These are phyloP conservation scores for Saksenaea vasiformis DNA, from an alignment of 371 early-diverging fungal species.

Conservation along the genomic window DNA sequence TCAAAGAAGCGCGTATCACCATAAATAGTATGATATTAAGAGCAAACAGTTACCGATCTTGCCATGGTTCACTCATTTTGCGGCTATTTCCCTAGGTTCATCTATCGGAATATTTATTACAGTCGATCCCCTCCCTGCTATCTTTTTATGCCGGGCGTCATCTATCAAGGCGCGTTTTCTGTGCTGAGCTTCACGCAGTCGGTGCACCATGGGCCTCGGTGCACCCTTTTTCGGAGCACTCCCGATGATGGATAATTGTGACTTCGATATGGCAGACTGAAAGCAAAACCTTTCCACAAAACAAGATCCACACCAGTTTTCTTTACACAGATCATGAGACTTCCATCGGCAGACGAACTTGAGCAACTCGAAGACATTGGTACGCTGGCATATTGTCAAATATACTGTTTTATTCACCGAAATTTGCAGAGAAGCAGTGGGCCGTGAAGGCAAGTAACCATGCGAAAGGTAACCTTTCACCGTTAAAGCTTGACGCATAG, in stretches of 20 bases:
- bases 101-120: too few species aligned
- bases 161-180: too few species aligned
- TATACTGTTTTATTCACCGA: not conserved
- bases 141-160: too few species aligned
- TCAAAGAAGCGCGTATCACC: too few species aligned
- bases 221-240: too few species aligned
- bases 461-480: not conserved
- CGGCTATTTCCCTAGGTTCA: too few species aligned
- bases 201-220: too few species aligned
- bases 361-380: constrained; percentile 82
- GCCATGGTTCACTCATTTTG: too few species aligned
- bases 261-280: not conserved
- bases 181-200: too few species aligned
- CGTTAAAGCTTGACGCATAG: not conserved
- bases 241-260: constrained; percentile 3
- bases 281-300: not conserved
- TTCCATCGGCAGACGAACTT: constrained; percentile 79
- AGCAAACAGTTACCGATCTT: too few species aligned
- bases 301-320: not conserved
- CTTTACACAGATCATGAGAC: constrained; percentile 48
- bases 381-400: constrained; percentile 14
- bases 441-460: constrained; percentile 71
- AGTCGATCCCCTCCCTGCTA: too few species aligned
- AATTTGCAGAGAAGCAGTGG: constrained; percentile 81
- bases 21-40: too few species aligned